Percentiles rank a stretch among this genome's conserved stretches.
Conservation (phyloP, 345 rosid genomes). For the Melastoma malabathricum region DNA sequence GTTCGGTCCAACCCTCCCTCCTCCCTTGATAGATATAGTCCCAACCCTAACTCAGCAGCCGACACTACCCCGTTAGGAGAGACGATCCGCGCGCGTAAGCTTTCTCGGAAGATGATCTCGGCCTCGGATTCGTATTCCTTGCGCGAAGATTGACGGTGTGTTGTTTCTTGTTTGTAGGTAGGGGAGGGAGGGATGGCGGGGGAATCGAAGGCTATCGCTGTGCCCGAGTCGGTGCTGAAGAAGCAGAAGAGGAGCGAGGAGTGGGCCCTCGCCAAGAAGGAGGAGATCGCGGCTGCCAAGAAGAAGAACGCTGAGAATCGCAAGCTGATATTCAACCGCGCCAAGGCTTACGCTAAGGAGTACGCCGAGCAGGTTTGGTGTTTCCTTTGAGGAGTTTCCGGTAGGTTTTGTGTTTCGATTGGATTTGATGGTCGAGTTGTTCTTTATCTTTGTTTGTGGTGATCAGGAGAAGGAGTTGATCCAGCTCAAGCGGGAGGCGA, state of each 20-base stretch:
- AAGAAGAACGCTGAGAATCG: constrained; percentile 33
- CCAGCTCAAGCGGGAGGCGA: constrained; percentile 54
- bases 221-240: constrained; percentile 57
- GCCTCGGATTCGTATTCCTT: too few species aligned
- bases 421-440: neutral
- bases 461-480: constrained; percentile 41
- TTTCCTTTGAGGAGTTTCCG: neutral
- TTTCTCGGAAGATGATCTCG: too few species aligned
- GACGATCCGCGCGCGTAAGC: too few species aligned
- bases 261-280: constrained; percentile 44
- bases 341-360: constrained; percentile 39
- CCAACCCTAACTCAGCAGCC: too few species aligned
- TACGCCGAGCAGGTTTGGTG: constrained; percentile 31
- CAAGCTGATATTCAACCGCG: constrained; percentile 34
- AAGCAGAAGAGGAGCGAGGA: constrained; percentile 56
- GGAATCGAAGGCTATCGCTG: constrained; percentile 26
- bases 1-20: too few species aligned
- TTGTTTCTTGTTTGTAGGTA: neutral
- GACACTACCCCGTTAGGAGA: too few species aligned
- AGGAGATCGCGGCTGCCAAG: constrained; percentile 25
- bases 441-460: neutral
- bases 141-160: too few species aligned
- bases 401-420: neutral
- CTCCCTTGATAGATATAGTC: too few species aligned
- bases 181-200: constrained; percentile 29